These are phyloP conservation scores for Aspergillus piperis DNA, from an alignment of 2,329 filamentous ascomycete species.

Conservation along the genomic window DNA sequence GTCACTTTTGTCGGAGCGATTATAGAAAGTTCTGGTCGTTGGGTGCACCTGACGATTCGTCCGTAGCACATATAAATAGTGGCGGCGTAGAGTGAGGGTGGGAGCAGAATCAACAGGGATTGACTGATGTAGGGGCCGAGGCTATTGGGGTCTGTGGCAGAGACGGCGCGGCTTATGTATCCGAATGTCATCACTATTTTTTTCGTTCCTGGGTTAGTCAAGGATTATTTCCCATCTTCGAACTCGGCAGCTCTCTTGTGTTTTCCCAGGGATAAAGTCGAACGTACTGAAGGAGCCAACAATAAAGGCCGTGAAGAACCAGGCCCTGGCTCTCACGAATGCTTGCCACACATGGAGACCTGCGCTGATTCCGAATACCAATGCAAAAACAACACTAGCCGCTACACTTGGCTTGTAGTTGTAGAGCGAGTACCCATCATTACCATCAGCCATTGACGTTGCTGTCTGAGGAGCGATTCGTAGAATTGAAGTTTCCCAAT, in stretches of 20 bases:
- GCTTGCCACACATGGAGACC: slow-evolving; percentile 8
- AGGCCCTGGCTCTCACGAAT: slow-evolving; percentile 1
- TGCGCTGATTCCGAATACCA: slow-evolving; percentile 13
- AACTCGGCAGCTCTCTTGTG: not conserved
- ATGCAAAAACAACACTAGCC: slow-evolving; percentile 23
- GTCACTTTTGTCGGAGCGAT: slow-evolving; percentile 12
- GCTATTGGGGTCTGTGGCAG: not conserved
- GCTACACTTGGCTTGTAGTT: slow-evolving; percentile 26
- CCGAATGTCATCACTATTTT: slow-evolving; percentile 10
- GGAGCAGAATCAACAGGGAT: slow-evolving; percentile 16
- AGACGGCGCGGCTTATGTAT: slow-evolving; percentile 14
- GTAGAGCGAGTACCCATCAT: not conserved
- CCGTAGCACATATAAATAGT: slow-evolving; percentile 25
- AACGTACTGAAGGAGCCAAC: too few relatives aligned
- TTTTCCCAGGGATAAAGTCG: too few relatives aligned
- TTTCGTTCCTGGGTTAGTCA: not conserved
- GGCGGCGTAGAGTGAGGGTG: slow-evolving; percentile 28
- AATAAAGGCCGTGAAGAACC: slow-evolving; percentile 14
- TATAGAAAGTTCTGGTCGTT: slow-evolving; percentile 8
- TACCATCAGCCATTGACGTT: too few relatives aligned
- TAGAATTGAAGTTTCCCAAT: too few relatives aligned
- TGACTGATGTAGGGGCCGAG: slow-evolving; percentile 11
- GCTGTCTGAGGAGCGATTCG: too few relatives aligned
- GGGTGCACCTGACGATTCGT: slow-evolving; percentile 10
- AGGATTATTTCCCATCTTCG: not conserved